Base-by-base conservation (phyloP, 2,329 filamentous ascomycete genomes). In the Zasmidium citrigriseum region DNA sequence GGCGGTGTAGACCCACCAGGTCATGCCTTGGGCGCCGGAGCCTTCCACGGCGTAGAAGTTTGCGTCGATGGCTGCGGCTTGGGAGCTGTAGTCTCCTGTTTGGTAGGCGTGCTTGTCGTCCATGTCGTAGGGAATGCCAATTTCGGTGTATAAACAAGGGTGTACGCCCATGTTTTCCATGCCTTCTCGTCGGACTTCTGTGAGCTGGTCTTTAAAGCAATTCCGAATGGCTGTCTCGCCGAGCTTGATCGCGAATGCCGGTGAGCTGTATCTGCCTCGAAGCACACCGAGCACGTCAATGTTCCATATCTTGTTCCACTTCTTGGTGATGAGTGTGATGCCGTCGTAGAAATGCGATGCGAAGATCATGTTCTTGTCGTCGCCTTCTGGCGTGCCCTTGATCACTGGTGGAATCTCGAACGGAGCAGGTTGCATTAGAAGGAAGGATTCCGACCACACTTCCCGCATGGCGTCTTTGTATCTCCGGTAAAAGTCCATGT, bases 111-210 rank as follows among this genome's bases (percentile, higher is more conserved):
- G 83, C 75, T 96, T 93, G 65, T 96, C 88, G 70, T 99, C 93
- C 96, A 99, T 98, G 72, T 99, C 95, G 72, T 96, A 99, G 0
- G 95, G 95, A 58, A 99, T 97, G 7, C 95, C 95, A 69, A 98
- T 98, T 72, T 99, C 95, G 0, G 91, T 96, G 73, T 97, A 86
- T 3, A 99, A 77, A 67, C 92, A 91, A 0, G 95, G 95, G 67
- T 96, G 93, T 21, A 89, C 86, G 20, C 95, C 95, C 80, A 92
- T 91, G 59, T 91, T 87, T 55, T 96, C 89, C n/a, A 89, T 77
- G 0, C 93, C 96, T 75, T 99, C 95, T 64, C 96, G 83, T 51
- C 87, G 84, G 53, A 99, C 89, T 0, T 88, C 89, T 4, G 86
- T 85, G 34, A 99, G 83, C 71, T 99, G 95, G 63, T 97, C 90